A percentile compares a stretch with the other conserved stretches of the same genome.
phyloP scores from a whole-genome alignment of 495 filamentous ascomycete species.

The Hypoxylon rickii region DNA sequence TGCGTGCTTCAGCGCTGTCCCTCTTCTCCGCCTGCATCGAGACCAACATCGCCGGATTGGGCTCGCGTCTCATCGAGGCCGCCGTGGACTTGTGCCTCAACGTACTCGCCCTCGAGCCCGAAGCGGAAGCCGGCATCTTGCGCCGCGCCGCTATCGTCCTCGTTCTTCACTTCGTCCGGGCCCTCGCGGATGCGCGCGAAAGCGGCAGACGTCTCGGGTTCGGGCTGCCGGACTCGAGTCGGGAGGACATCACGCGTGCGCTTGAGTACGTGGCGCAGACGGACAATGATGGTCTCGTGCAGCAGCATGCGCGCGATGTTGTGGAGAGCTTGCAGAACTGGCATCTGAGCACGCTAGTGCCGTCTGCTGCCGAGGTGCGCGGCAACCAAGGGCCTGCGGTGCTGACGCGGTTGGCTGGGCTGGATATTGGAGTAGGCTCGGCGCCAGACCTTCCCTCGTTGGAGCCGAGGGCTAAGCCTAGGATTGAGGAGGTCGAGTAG shows the following conservation, averaged over 20 bases:
- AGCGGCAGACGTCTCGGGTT: constrained; percentile 59
- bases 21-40: constrained; percentile 70
- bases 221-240: constrained; percentile 63
- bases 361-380: constrained; percentile 19
- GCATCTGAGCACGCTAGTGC: constrained; percentile 59
- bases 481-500: constrained; percentile 55
- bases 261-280: constrained; percentile 67
- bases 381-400: constrained; percentile 18
- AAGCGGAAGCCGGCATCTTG: constrained; percentile 69
- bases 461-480: constrained; percentile 33
- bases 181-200: constrained; percentile 63
- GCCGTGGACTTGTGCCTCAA: constrained; percentile 69
- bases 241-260: constrained; percentile 65
- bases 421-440: constrained; percentile 42
- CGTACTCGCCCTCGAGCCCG: constrained; percentile 67
- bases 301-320: constrained; percentile 70
- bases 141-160: constrained; percentile 73
- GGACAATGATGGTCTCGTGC: constrained; percentile 75
- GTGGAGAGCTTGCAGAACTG: constrained; percentile 74
- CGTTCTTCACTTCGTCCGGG: constrained; percentile 67
- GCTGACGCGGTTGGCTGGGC: constrained; percentile 48
- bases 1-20: constrained; percentile 77
- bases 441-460: constrained; percentile 27
- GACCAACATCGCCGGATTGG: constrained; percentile 66
- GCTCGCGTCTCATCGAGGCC: constrained; percentile 54